Conservation (phyloP, 805 yeast genomes). For the Dipodascopsis uninucleata region DNA sequence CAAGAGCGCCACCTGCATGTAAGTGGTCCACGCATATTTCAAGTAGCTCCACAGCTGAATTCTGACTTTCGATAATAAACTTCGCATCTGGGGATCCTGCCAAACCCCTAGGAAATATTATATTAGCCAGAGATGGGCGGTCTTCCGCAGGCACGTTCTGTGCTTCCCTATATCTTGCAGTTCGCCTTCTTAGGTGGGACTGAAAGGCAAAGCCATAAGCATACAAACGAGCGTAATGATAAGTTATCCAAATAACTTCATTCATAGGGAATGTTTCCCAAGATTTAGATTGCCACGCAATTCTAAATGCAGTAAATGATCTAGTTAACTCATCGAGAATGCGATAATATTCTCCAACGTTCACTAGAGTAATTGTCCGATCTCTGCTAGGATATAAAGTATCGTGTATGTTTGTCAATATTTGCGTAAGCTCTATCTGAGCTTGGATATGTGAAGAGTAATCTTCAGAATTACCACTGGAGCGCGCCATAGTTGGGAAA, state of each 20-base stretch:
- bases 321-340: slow-evolving; percentile 30
- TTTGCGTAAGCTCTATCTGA: slow-evolving; percentile 29
- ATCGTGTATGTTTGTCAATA: slow-evolving; percentile 30
- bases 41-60: slow-evolving; percentile 25
- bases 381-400: slow-evolving; percentile 29
- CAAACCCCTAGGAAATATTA: slow-evolving; percentile 29
- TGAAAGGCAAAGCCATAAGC: slow-evolving; percentile 31
- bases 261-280: slow-evolving; percentile 28
- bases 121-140: slow-evolving; percentile 9
- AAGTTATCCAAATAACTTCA: slow-evolving; percentile 27
- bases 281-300: slow-evolving; percentile 25
- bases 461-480: slow-evolving; percentile 19
- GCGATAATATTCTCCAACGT: slow-evolving; percentile 29
- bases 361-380: slow-evolving; percentile 28
- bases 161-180: slow-evolving; percentile 5
- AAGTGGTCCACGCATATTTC: slow-evolving; percentile 24
- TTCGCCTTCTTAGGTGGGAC: slow-evolving; percentile 26
- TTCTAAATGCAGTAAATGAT: slow-evolving; percentile 25
- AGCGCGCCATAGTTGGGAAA: slow-evolving; percentile 27
- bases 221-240: slow-evolving; percentile 26
- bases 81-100: slow-evolving; percentile 29
- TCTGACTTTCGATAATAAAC: slow-evolving; percentile 27
- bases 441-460: slow-evolving; percentile 27
- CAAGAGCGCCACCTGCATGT: slow-evolving; percentile 26
- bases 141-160: slow-evolving; percentile 6